Evolutionary conservation across 1,139 yeast species (phyloP), one percentile per base, ranked within the genome.

Genomic region (Yamadazyma dendronema): DNA sequence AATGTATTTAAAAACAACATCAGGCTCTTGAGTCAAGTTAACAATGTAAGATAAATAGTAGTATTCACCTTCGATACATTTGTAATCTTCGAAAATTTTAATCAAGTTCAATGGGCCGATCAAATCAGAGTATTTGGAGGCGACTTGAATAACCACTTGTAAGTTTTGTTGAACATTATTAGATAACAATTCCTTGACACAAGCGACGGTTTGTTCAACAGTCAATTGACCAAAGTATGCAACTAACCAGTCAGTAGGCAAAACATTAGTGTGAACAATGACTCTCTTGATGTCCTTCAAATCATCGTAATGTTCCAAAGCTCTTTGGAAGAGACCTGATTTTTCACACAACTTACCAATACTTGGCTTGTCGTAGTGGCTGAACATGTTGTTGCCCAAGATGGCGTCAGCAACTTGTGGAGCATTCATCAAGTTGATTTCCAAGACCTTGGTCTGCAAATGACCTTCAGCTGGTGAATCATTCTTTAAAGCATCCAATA

Each of bases 341-440:
- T 88, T 88, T 65, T 92, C 99, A 65, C 96, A 82, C 48, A 94
- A 75, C 46, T 83, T 78, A 23, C 97, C 98, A 59, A 92, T 83
- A 30, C 94, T 82, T 52, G 95, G 90, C 53, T 88, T 86, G 63
- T 92, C 98, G 62, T 88, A 92, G 58, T 90, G 97, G 48, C 92
- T 81, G 67, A 94, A 94, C 89, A 92, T 90, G 45, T 84, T 83
- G 63, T 92, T 92, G 43, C 97, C 97, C 56, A 92, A 76, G 49
- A 92, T 94, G 14, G 99, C 99, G 66, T 94, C 98, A 30, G 98
- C 99, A 40, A 94, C 98, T 73, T 94, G 98, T 35, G 99, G 99
- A 9, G 98, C 98, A 59, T 90, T 95, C 59, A 87, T 65, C 59
- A 94, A 73, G 62, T 94, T 94, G 50, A 87, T 89, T 65, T 94